Evolutionary conservation across 2,329 filamentous ascomycete species (phyloP).

Genomic region (Sphaerulina populicola): DNA sequence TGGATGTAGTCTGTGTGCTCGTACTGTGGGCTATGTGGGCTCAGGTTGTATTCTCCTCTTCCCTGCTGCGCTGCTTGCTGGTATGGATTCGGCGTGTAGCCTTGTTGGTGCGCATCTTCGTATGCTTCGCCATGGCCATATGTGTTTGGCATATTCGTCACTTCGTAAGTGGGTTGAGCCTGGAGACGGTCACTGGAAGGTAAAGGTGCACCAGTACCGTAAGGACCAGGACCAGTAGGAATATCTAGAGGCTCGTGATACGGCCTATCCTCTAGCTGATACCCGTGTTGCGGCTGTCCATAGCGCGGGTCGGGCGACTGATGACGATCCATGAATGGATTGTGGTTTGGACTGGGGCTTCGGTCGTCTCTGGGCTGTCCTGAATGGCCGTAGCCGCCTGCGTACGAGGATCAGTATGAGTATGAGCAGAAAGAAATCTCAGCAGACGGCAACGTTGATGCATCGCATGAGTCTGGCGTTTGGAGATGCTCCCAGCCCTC

Average conservation of each 20-base stretch:
- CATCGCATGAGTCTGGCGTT: background rate
- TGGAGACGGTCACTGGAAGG: conserved; percentile 63
- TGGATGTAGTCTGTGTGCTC: conserved; percentile 76
- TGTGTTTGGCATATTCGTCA: conserved; percentile 57
- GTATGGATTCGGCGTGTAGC: conserved; percentile 38
- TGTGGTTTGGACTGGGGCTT: conserved; percentile 14
- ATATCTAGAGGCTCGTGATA: conserved; percentile 61
- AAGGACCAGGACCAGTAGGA: conserved; percentile 52
- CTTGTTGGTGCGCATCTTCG: conserved; percentile 43
- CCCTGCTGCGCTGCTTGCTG: conserved; percentile 36
- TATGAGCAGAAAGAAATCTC: background rate
- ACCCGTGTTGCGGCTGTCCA: conserved; percentile 68
- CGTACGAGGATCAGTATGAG: conserved; percentile 9
- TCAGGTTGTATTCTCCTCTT: conserved; percentile 55
- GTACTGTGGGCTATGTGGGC: conserved; percentile 64
- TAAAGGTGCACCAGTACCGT: conserved; percentile 23
- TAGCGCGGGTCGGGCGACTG: conserved; percentile 47
- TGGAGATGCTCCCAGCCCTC: background rate
- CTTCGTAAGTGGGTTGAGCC: conserved; percentile 74
- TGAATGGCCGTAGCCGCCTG: conserved; percentile 21
- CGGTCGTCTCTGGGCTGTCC: conserved; percentile 14
- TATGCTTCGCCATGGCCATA: conserved; percentile 57
- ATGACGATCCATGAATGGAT: conserved; percentile 22
- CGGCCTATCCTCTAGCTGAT: conserved; percentile 73
- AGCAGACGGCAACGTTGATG: background rate